Conservation (phyloP, 352 stramenopile species). For the Globisporangium barbulae region DNA sequence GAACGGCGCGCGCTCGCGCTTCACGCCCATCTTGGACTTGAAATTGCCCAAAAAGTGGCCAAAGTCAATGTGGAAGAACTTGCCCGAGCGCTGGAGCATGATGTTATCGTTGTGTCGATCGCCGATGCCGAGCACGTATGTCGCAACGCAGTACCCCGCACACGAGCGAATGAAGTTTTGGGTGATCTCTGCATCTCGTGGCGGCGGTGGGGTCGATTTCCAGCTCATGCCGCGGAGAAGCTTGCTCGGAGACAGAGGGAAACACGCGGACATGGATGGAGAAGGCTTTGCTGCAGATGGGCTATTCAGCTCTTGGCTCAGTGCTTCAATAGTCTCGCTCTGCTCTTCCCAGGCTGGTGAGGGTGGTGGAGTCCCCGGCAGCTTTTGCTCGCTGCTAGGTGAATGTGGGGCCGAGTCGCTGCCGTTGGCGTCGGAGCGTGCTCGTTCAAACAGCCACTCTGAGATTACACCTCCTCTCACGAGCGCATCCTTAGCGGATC, state of each 20-base stretch:
- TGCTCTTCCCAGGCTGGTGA: constrained; percentile 3
- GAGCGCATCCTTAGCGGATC: constrained; percentile 65
- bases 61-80: constrained; percentile 97
- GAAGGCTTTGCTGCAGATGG: constrained; percentile 10
- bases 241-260: constrained; percentile 48
- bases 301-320: constrained; percentile 17
- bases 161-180: constrained; percentile 89
- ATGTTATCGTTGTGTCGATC: constrained; percentile 95
- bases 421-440: background rate
- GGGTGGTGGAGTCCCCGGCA: constrained; percentile 1
- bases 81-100: constrained; percentile 92
- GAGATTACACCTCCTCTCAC: constrained; percentile 57
- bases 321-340: background rate
- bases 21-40: constrained; percentile 91
- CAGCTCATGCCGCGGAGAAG: constrained; percentile 28
- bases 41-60: constrained; percentile 96
- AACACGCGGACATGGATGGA: constrained; percentile 42
- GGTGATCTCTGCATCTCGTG: constrained; percentile 51
- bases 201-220: constrained; percentile 9
- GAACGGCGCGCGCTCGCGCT: constrained; percentile 89
- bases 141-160: constrained; percentile 92
- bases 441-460: constrained; percentile 62
- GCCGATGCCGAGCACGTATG: constrained; percentile 92
- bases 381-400: constrained; percentile 6
- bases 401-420: background rate